Base-by-base conservation (phyloP, 805 yeast genomes). In the Zygoascus biomembranicola region DNA sequence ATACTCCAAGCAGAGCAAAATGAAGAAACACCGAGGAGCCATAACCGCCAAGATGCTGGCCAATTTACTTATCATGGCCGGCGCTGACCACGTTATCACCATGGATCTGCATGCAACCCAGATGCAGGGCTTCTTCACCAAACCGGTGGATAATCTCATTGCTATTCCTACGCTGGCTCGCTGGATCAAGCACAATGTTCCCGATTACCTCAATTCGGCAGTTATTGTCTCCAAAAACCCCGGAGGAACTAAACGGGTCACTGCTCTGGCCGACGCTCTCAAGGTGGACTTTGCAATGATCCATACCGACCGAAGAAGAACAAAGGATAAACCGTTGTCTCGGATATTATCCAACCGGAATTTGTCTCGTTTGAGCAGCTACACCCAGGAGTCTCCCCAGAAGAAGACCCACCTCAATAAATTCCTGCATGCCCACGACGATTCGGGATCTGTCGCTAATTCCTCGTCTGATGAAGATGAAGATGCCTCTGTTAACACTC, bases 221-320 rank as follows among this genome's bases (percentile, higher is more conserved):
- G 99, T 95, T 26, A 95, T 94, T 52, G 99, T 94, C 11, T 90
- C 97, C n/a, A 94, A 94, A 69, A 94, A 94, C 71, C 98, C 99
- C 19, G 99, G 99, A 58, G 99, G 99, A 53, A 90, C 99, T 19
- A 94, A 94, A 69, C 80, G 99, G 61, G 99, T 94, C 52, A 94
- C 99, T 18, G 90, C 97, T 1, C 76, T 94, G 63, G 99, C 99
- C n/a, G 99, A 95, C 72, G 82, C 95, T 41, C 77, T 94, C 63
- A 92, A 92, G 72, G 87, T 94, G 61, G 90, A 94, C 69, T 94
- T 94, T 67, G 99, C 99, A 55, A 92, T 94, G 98, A 92, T 95
- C 61, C 98, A 94, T 68, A 94, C 99, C 19, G 99, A 94, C 72
- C 82, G 98, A 66, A 84, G 97, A 71, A 83, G 99, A 71, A 79